These are phyloP conservation scores for Paramecium sonneborni DNA, from an alignment of 73 alveolate genomes.

Conservation along the genomic window DNA sequence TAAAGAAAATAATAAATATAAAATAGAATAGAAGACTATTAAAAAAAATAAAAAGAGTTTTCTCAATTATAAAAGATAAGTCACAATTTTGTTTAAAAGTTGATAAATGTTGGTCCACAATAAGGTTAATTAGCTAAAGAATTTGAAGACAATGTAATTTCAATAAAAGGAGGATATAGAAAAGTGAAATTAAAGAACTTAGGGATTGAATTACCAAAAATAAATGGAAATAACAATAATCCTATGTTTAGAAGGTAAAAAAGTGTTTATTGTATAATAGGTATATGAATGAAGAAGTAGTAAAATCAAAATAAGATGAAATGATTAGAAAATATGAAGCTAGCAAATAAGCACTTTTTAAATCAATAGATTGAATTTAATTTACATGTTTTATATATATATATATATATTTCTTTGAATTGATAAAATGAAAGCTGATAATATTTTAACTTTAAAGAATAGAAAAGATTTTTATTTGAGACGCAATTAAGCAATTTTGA, in stretches of 20 bases:
- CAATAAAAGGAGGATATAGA: constrained; percentile 14
- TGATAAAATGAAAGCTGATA: background rate
- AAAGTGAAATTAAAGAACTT: background rate
- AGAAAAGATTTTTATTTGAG: background rate
- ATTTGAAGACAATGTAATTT: background rate
- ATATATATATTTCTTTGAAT: background rate
- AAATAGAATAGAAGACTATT: background rate
- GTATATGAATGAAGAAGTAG: background rate
- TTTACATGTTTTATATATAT: background rate
- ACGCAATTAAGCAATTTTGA: background rate
- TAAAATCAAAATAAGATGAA: background rate
- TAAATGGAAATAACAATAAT: background rate
- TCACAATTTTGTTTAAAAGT: background rate
- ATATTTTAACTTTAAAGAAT: background rate
- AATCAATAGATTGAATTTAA: background rate
- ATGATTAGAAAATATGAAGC: constrained; percentile 3
- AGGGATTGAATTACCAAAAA: constrained; percentile 14
- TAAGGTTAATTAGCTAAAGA: background rate
- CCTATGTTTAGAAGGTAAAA: background rate
- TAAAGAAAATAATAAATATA: background rate
- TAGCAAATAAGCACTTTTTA: background rate
- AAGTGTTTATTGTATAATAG: background rate
- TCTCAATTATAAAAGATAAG: background rate
- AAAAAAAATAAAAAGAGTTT: constrained; percentile 15
- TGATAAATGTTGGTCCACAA: background rate